These are phyloP conservation scores for Lepidium aucheri DNA, from an alignment of 345 rosid species.

Conservation along the genomic window DNA sequence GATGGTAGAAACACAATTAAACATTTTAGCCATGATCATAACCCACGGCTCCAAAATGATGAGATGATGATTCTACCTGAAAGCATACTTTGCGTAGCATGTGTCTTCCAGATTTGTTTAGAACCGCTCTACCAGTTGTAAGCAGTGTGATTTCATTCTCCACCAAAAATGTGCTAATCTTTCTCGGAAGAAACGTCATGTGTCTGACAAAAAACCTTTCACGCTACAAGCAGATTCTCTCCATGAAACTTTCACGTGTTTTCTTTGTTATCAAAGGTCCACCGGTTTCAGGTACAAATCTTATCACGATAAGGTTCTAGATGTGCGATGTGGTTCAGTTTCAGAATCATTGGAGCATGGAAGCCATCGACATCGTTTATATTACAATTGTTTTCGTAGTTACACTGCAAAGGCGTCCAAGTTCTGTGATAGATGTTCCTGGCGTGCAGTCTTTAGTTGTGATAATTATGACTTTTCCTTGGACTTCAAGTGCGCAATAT, in stretches of 20 bases:
- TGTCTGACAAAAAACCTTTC: not conserved
- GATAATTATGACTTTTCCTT: not conserved
- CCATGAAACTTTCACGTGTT: not conserved
- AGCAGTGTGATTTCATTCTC: not conserved
- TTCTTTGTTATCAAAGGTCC: not conserved
- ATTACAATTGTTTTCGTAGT: too few species aligned
- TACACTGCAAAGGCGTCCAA: too few species aligned
- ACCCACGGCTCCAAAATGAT: too few species aligned
- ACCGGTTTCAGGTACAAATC: not conserved
- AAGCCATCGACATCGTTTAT: conserved; percentile 14
- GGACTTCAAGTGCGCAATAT: not conserved
- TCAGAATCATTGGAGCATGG: not conserved
- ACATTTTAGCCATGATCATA: conserved; percentile 14
- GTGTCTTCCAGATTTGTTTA: not conserved
- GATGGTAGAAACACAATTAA: conserved; percentile 4
- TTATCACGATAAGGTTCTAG: not conserved
- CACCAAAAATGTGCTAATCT: conserved; percentile 10
- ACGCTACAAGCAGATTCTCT: not conserved
- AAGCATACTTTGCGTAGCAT: not conserved
- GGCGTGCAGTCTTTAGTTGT: not conserved
- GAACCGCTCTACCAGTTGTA: not conserved
- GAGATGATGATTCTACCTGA: too few species aligned
- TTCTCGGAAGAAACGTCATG: not conserved
- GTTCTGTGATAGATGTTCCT: too few species aligned
- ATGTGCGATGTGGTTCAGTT: not conserved